A percentile compares a stretch with the other conserved stretches of the same genome.
phyloP scores from a whole-genome alignment of 1,139 yeast genomes.

The Candida smagusa region DNA sequence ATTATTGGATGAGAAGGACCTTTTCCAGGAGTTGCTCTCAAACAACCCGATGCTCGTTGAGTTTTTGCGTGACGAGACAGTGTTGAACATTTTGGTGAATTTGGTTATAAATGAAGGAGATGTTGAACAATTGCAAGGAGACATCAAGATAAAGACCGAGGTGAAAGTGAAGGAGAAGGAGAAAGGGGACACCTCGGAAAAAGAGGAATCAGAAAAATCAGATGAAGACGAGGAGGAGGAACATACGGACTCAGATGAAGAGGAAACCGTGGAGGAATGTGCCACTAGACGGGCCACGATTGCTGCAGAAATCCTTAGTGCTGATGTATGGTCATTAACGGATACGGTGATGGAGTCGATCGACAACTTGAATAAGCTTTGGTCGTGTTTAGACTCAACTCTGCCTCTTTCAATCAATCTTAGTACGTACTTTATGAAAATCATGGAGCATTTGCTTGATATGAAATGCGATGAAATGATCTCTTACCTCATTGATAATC shows the following conservation, averaged over 20 bases:
- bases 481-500: slow-evolving; percentile 59
- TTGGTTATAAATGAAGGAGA: slow-evolving; percentile 55
- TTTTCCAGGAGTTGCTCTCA: slow-evolving; percentile 77
- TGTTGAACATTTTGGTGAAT: slow-evolving; percentile 62
- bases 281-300: slow-evolving; percentile 74
- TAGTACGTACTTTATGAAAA: slow-evolving; percentile 89
- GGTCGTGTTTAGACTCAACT: slow-evolving; percentile 68
- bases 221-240: slow-evolving; percentile 12
- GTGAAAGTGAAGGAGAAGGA: slow-evolving; percentile 11
- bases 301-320: slow-evolving; percentile 86
- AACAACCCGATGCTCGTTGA: slow-evolving; percentile 82
- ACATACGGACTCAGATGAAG: slow-evolving; percentile 22
- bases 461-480: slow-evolving; percentile 87
- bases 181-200: slow-evolving; percentile 9
- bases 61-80: slow-evolving; percentile 72
- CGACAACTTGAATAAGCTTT: slow-evolving; percentile 61
- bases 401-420: slow-evolving; percentile 66
- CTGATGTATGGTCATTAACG: slow-evolving; percentile 93
- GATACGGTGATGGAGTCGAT: slow-evolving; percentile 84
- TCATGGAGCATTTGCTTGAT: slow-evolving; percentile 87
- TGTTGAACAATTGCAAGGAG: slow-evolving; percentile 3
- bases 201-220: slow-evolving; percentile 12
- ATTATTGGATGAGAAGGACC: slow-evolving; percentile 79
- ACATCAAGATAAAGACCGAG: slow-evolving; percentile 4
- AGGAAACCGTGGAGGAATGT: slow-evolving; percentile 47